Evolutionary conservation across 1,284 basidiomycete genomes (phyloP).

Genomic region (Microbotryum violaceum): DNA sequence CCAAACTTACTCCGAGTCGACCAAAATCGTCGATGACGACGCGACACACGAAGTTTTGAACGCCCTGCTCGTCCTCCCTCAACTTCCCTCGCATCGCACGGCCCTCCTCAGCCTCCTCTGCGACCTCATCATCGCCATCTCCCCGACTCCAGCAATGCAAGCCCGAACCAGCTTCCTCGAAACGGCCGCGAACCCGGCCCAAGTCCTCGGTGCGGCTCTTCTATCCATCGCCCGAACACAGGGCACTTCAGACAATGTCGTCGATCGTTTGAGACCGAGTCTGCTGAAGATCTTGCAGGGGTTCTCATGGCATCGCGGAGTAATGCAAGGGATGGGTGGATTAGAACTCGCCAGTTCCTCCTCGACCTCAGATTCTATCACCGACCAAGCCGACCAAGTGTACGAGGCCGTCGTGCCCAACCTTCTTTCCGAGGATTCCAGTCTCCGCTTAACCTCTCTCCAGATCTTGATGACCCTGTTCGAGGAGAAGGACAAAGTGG

Average conservation of each 20-base stretch:
- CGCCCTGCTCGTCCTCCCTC: slow-evolving; percentile 21
- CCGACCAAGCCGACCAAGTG: slow-evolving; percentile 6
- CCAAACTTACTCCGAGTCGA: not conserved
- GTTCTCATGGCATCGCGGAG: slow-evolving; percentile 33
- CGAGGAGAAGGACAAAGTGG: slow-evolving; percentile 16
- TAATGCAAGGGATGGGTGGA: slow-evolving; percentile 25
- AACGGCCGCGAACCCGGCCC: slow-evolving; percentile 17
- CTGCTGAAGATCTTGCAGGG: slow-evolving; percentile 7
- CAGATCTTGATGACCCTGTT: slow-evolving; percentile 38
- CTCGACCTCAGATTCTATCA: not conserved
- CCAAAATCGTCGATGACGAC: slow-evolving; percentile 11
- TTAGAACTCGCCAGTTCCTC: slow-evolving; percentile 19
- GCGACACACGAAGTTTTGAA: slow-evolving; percentile 30
- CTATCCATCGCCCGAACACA: slow-evolving; percentile 6
- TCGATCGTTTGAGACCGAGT: no score
- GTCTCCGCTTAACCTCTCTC: slow-evolving; percentile 41
- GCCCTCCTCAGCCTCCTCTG: slow-evolving; percentile 12
- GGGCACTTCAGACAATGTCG: no score
- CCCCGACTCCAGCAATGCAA: slow-evolving; percentile 6
- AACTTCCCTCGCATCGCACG: slow-evolving; percentile 9
- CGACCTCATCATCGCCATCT: slow-evolving; percentile 13
- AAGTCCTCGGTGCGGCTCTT: slow-evolving; percentile 23
- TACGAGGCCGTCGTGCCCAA: slow-evolving; percentile 37
- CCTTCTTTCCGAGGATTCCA: slow-evolving; percentile 46
- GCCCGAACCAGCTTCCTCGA: slow-evolving; percentile 25